Evolutionary conservation across 1,139 yeast genomes (phyloP).

Genomic region (Candida albicans): DNA sequence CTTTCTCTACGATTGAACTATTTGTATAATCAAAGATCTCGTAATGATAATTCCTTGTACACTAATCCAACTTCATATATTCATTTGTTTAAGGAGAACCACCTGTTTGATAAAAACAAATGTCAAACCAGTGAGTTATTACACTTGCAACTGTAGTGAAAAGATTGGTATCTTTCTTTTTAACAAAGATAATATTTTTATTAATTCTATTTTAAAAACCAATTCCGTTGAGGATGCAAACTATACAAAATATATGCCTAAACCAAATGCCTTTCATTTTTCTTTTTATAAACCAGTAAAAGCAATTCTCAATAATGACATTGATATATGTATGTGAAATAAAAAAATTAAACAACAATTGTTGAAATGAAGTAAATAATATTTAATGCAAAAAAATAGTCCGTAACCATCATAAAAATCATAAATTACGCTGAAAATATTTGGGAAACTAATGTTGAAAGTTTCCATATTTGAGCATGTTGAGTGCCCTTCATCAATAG

Average conservation of each 20-base stretch:
- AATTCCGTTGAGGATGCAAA: conserved; percentile 9
- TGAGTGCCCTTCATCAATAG: conserved; percentile 6
- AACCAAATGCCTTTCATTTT: not conserved
- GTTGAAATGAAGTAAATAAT: conserved; percentile 9
- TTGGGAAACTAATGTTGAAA: conserved; percentile 7
- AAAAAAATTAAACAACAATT: conserved; percentile 4
- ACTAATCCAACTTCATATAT: too few species aligned
- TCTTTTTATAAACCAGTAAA: not conserved
- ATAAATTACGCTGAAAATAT: not conserved
- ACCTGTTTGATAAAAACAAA: too few species aligned
- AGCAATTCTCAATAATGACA: not conserved
- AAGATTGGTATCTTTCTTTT: not conserved
- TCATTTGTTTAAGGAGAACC: too few species aligned
- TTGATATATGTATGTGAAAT: not conserved
- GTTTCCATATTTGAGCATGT: conserved; percentile 6
- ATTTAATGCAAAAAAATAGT: conserved; percentile 1
- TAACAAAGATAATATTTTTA: not conserved
- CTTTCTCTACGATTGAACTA: too few species aligned
- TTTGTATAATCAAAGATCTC: too few species aligned
- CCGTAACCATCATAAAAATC: conserved; percentile 6
- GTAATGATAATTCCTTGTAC: too few species aligned
- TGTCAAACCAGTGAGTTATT: too few species aligned
- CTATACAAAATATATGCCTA: not conserved
- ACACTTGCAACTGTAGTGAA: too few species aligned
- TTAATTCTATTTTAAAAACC: conserved; percentile 3